Evolutionary conservation across 805 yeast species (phyloP).

Genomic region (Cyberlindnera suaveolens): DNA sequence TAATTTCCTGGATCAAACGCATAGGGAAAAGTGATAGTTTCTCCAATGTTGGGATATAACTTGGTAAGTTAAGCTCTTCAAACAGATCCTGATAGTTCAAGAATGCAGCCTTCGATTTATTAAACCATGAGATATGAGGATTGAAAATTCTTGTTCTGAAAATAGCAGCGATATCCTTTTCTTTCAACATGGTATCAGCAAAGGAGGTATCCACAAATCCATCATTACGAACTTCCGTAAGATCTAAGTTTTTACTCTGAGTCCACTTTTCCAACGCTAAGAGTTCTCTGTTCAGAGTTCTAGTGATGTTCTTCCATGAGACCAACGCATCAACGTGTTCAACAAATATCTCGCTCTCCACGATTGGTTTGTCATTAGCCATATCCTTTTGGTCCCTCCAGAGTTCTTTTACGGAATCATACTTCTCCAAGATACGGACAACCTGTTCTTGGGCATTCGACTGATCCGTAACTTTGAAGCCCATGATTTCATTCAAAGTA

Average conservation of each 20-base stretch:
- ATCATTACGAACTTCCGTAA: slow-evolving; percentile 34
- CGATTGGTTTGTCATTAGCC: slow-evolving; percentile 70
- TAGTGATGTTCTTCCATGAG: slow-evolving; percentile 77
- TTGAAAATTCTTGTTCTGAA: slow-evolving; percentile 64
- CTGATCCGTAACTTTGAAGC: slow-evolving; percentile 50
- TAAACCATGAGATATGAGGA: slow-evolving; percentile 74
- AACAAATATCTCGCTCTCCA: slow-evolving; percentile 57
- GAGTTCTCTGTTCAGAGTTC: slow-evolving; percentile 58
- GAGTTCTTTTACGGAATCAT: slow-evolving; percentile 60
- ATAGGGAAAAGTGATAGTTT: slow-evolving; percentile 71
- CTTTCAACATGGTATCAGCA: slow-evolving; percentile 79
- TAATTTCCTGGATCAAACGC: slow-evolving; percentile 70
- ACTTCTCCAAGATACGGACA: slow-evolving; percentile 47
- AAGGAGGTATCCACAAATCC: slow-evolving; percentile 58
- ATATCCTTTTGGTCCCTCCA: slow-evolving; percentile 80
- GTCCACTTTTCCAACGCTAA: slow-evolving; percentile 69
- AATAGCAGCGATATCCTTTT: slow-evolving; percentile 65
- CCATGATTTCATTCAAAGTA: slow-evolving; percentile 60
- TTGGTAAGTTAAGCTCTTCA: slow-evolving; percentile 65
- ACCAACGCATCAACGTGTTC: slow-evolving; percentile 67
- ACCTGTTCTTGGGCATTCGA: slow-evolving; percentile 46
- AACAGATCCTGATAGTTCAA: slow-evolving; percentile 55
- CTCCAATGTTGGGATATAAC: slow-evolving; percentile 59
- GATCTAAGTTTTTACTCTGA: slow-evolving; percentile 74
- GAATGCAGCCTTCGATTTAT: slow-evolving; percentile 71